Base-by-base conservation (phyloP, 1,284 basidiomycete genomes). In the Cryptococcus hybrid region DNA sequence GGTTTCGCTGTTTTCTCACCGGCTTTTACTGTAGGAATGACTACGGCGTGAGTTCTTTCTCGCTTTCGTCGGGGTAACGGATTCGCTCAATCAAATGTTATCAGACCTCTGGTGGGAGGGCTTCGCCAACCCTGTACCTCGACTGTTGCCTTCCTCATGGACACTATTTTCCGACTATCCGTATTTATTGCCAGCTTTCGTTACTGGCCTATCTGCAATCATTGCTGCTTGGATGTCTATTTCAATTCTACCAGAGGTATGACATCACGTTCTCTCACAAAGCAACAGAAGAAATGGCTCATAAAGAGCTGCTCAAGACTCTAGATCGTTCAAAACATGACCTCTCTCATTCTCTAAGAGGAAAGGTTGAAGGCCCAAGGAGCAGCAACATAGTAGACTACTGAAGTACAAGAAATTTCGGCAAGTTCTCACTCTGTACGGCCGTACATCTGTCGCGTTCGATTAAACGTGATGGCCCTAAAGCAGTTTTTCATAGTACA, bases 1-100 rank as follows among this genome's bases (percentile, higher is more conserved):
- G 70, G 63, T 5, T 75, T 73, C 46, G 69, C 73, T 0, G 37
- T 72, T 12, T 75, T 75, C 56, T 67, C 69, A 0, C 73, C 73
- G 3, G 51, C 73, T 3, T 51, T 75, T 6, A 67, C 66, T 0
- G 50, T 71, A 1, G 73, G 73, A 8, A 62, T 72, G 30, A 72
- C 71, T 12, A 35, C 69, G 1, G 73, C 66, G 68, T 70, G 46
- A 56, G 69, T 63, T 2, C 47, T 30, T 30, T 7, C 9, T n/a
- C 35, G n/a, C 12, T 7, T 12, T 4, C 38, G 39, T 24, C 37
- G 38, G 30, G 9, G 6, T 46, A 34, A 24, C 8, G 18, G n/a
- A n/a, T 15, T 35, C 1, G 30, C 30, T 34, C 7, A 18, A 11
- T 30, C 12, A 15, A 3, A 4, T 30, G 30, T 4, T 4, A 30